These are phyloP conservation scores for Mariannaea elegans DNA, from an alignment of 2,329 filamentous ascomycete species.

Conservation along the genomic window DNA sequence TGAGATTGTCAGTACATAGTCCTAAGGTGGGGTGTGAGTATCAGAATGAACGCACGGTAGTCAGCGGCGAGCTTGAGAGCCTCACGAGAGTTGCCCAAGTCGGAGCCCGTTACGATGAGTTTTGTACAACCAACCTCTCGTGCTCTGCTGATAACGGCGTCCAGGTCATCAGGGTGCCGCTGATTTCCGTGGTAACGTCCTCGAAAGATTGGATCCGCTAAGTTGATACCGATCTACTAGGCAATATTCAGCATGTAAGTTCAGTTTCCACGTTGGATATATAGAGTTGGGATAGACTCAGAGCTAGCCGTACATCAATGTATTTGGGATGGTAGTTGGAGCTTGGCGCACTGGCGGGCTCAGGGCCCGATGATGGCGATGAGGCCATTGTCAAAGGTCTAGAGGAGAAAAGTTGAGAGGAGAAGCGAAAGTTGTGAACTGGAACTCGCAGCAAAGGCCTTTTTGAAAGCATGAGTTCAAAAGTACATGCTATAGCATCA, in stretches of 20 bases:
- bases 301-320: constrained; percentile 63
- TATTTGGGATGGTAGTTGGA: constrained; percentile 58
- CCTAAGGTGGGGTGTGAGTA: constrained; percentile 7
- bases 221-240: constrained; percentile 86
- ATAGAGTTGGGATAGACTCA: constrained; percentile 16
- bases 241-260: constrained; percentile 30
- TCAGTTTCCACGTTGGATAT: constrained; percentile 13
- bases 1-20: constrained; percentile 10
- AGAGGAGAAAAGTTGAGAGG: constrained; percentile 8
- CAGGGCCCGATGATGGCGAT: constrained; percentile 28
- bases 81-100: constrained; percentile 78
- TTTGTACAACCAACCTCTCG: constrained; percentile 83
- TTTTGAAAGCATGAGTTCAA: constrained; percentile 34
- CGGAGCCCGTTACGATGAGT: constrained; percentile 92
- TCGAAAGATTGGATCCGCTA: constrained; percentile 89
- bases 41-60: constrained; percentile 68
- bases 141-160: constrained; percentile 81
- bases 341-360: constrained; percentile 24
- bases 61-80: constrained; percentile 78
- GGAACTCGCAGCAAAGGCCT: constrained; percentile 27
- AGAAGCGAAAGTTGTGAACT: constrained; percentile 3
- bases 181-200: constrained; percentile 85
- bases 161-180: constrained; percentile 76
- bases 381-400: constrained; percentile 41
- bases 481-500: not conserved